Base-by-base conservation (phyloP, 2,329 filamentous ascomycete genomes). In the Colletotrichum sp. region DNA sequence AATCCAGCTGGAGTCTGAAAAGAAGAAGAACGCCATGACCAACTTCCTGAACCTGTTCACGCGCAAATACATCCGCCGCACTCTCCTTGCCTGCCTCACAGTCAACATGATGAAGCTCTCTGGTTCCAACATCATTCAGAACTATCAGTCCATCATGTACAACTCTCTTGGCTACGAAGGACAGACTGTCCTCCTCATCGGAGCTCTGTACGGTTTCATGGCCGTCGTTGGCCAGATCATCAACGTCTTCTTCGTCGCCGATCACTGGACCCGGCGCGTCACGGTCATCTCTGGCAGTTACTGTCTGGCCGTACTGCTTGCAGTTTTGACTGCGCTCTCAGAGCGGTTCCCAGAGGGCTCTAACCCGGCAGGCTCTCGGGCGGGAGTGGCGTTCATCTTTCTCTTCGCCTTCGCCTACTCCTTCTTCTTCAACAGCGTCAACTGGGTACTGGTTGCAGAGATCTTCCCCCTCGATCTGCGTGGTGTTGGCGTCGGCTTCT, bases 111-210 rank as follows among this genome's bases (percentile, higher is more conserved):
- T 78, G 43, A 81, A 83, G 70, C 79, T 84, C 13, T 80, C 78
- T 3, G 70, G 64, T 10, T 68, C 64, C 5, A 68, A 67, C 21
- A 77, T 82, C 21, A 81, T 84, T 26, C 82, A 84, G 66, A 83
- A 83, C 75, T 84, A 80, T 72, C 82, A 84, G 60, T 79, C 74
- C 5, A 75, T 84, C n/a, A 77, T 83, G 43, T 84, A 85, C 62
- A 84, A 85, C 75, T 83, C 86, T 26, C 83, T 89, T 67, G 87
- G 86, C 77, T 87, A 88, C 26, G 86, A 87, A 71, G 87, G 87
- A 79, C 85, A 85, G 75, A 84, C 85, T 8, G 84, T 87, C 28
- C 82, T 89, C 5, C 82, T 90, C 18, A 89, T 88, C 30, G 87
- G 87, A 68, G 88, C 87, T 13, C 85, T 85, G 21, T 84, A 84